phyloP scores from a whole-genome alignment of 2,329 filamentous ascomycete genomes.

The Diaporthe sp. region DNA sequence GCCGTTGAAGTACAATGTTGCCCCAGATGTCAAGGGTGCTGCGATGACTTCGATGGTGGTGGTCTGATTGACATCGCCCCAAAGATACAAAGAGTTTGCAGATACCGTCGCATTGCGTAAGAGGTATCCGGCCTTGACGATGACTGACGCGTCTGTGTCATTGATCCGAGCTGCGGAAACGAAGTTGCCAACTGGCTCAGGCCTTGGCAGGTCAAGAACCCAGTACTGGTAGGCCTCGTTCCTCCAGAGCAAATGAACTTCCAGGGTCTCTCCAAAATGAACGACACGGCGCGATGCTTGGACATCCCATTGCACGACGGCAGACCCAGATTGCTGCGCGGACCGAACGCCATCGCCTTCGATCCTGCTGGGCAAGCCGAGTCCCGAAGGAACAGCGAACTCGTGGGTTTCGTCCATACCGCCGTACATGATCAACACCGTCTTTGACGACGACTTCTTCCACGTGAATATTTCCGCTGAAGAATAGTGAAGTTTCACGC shows the following conservation, averaged over 20 bases:
- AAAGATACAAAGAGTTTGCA: background rate
- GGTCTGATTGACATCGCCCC: background rate
- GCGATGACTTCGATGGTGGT: conserved; percentile 49
- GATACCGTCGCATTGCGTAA: conserved; percentile 66
- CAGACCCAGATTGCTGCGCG: conserved; percentile 39
- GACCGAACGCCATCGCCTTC: conserved; percentile 43
- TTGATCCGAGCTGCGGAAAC: conserved; percentile 47
- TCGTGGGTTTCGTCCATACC: conserved; percentile 75
- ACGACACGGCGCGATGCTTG: conserved; percentile 47
- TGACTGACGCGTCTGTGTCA: conserved; percentile 55
- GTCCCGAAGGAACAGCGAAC: conserved; percentile 58
- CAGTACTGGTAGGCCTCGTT: conserved; percentile 78
- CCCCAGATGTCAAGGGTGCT: background rate
- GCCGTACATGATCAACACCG: conserved; percentile 74
- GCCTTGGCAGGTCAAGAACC: conserved; percentile 65
- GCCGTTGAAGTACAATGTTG: conserved; percentile 50
- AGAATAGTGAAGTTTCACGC: conserved; percentile 73
- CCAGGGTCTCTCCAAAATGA: conserved; percentile 56
- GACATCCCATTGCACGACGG: conserved; percentile 49
- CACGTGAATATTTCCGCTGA: conserved; percentile 79
- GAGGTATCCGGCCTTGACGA: conserved; percentile 75
- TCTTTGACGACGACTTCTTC: conserved; percentile 75
- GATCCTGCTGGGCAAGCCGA: background rate
- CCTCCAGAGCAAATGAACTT: conserved; percentile 63
- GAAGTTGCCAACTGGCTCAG: conserved; percentile 44